phyloP scores from a whole-genome alignment of 768 basidiomycete genomes.

The Suillus cothurnatus region DNA sequence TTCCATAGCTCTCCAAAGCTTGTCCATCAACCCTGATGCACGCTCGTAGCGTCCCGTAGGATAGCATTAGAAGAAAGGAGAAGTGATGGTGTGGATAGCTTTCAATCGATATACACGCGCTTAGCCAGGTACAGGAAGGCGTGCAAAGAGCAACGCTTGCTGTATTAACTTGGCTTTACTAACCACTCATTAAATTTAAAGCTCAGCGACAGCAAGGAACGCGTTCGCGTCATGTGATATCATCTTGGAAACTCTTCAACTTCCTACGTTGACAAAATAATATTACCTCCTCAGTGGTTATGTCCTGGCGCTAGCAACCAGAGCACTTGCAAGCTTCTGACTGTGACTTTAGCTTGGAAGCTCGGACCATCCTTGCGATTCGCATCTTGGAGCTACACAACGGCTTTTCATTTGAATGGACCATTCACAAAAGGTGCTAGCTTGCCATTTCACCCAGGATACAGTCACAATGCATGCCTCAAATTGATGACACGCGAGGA shows the following conservation, averaged over 20 bases:
- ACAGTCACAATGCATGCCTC: no score
- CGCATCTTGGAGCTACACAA: background rate
- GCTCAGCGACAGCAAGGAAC: slow-evolving; percentile 1
- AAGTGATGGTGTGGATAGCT: background rate
- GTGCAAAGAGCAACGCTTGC: background rate
- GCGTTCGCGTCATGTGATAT: background rate
- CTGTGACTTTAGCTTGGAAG: background rate
- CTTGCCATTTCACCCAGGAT: background rate
- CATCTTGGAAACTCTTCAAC: background rate
- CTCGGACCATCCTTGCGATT: background rate
- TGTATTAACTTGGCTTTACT: background rate
- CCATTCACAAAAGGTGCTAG: background rate
- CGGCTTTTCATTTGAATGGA: background rate
- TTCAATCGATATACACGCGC: slow-evolving; percentile 4
- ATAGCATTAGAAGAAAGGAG: slow-evolving; percentile 10
- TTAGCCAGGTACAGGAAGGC: slow-evolving; percentile 3
- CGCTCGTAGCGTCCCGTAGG: slow-evolving; percentile 2
- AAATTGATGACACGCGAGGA: background rate
- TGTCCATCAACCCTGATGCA: slow-evolving; percentile 13
- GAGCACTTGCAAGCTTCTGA: background rate
- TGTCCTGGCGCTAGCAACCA: background rate
- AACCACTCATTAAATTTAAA: background rate
- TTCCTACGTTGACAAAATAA: no score
- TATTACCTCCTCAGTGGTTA: background rate
- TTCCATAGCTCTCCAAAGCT: slow-evolving; percentile 7